Conservation (phyloP, 129 eudicot species). For the Erigeron canadensis region DNA sequence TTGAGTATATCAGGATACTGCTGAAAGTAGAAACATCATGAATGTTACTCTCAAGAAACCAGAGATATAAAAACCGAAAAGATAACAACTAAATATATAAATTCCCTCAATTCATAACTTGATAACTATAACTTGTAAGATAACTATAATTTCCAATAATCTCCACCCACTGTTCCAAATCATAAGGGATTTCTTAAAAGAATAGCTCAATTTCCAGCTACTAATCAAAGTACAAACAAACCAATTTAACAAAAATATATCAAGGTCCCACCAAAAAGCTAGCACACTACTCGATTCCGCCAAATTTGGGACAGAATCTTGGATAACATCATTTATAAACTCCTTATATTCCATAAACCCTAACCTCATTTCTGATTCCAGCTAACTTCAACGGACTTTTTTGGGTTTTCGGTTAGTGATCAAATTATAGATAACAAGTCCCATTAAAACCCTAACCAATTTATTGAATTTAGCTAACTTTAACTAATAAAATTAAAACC, state of each 20-base stretch:
- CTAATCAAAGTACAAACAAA: neutral
- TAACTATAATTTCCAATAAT: neutral
- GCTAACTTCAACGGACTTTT: neutral
- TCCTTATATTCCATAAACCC: slow-evolving; percentile 9
- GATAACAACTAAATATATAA: neutral
- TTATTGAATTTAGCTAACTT: neutral
- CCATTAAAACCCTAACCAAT: slow-evolving; percentile 17
- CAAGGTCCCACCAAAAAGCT: neutral
- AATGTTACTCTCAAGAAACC: slow-evolving; percentile 1
- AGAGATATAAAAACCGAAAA: neutral
- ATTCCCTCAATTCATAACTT: neutral
- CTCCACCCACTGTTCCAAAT: neutral
- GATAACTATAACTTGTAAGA: neutral
- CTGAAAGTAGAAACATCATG: slow-evolving; percentile 1
- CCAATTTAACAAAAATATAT: neutral
- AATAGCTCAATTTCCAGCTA: slow-evolving; percentile 11
- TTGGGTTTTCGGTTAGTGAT: neutral
- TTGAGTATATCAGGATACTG: slow-evolving; percentile 13
- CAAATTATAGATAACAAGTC: slow-evolving; percentile 1
- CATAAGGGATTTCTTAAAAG: neutral
- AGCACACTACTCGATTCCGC: slow-evolving; percentile 29
- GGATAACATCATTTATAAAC: neutral
- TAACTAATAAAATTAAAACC: slow-evolving; percentile 11
- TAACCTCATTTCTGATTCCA: slow-evolving; percentile 14
- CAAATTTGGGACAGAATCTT: neutral